phyloP scores from a whole-genome alignment of 1,139 yeast species.

The Saccharomycopsis crataegensis region DNA sequence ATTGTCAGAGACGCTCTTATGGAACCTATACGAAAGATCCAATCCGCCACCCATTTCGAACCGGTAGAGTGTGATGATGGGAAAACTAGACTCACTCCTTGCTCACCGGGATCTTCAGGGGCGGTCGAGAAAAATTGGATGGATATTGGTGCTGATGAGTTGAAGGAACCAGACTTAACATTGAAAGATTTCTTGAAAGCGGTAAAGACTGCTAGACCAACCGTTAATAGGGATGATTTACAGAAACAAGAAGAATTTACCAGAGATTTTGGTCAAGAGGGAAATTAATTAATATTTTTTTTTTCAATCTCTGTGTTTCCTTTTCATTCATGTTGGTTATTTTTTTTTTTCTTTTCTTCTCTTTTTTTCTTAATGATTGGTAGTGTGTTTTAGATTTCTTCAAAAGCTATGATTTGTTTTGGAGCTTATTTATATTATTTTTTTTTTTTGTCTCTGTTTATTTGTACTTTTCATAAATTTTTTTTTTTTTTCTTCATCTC shows the following conservation, averaged over 20 bases:
- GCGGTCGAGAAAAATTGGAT: conserved; percentile 92
- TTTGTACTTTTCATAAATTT: background rate
- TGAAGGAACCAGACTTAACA: conserved; percentile 82
- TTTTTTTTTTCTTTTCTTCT: background rate
- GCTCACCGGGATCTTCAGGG: conserved; percentile 89
- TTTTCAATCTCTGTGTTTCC: background rate
- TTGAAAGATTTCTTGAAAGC: conserved; percentile 92
- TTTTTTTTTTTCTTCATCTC: background rate
- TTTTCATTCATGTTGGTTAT: background rate
- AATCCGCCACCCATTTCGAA: conserved; percentile 93
- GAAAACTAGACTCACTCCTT: conserved; percentile 62
- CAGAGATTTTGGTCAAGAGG: conserved; percentile 94
- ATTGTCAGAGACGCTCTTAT: conserved; percentile 95
- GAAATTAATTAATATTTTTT: conserved; percentile 49
- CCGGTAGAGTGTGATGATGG: conserved; percentile 30
- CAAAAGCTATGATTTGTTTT: background rate
- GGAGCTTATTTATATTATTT: background rate
- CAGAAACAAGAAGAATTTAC: conserved; percentile 83
- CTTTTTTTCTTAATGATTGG: background rate
- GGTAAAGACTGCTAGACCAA: conserved; percentile 85
- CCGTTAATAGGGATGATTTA: conserved; percentile 82
- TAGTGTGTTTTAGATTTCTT: background rate
- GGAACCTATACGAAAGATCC: conserved; percentile 96
- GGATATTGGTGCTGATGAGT: conserved; percentile 81
- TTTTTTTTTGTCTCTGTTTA: background rate